Conservation (phyloP, 257 asterid species). For the Nicotiana sylvestris region DNA sequence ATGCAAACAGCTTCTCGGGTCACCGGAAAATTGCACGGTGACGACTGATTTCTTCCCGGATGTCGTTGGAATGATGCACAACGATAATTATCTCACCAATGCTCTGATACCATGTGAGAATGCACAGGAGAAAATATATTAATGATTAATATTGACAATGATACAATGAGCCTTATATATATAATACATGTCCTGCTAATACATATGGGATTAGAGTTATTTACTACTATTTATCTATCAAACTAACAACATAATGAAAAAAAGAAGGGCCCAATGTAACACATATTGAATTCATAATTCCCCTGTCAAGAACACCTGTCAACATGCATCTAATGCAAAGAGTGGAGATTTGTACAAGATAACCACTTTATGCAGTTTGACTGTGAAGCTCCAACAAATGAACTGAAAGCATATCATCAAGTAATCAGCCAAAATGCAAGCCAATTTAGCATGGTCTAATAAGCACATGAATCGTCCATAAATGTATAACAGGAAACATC, state of each 20-base stretch:
- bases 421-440: background rate
- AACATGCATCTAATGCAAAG: background rate
- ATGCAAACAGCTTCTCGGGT: too few species aligned
- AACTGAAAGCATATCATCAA: background rate
- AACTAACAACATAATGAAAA: background rate
- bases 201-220: too few species aligned
- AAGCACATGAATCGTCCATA: background rate
- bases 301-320: background rate
- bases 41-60: too few species aligned
- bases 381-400: background rate
- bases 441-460: background rate
- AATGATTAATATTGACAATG: too few species aligned
- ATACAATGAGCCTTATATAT: too few species aligned
- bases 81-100: too few species aligned
- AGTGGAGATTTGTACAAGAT: background rate
- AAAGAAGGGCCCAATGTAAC: background rate
- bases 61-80: too few species aligned
- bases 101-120: too few species aligned
- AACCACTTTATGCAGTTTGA: background rate
- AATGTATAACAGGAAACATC: background rate
- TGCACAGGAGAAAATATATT: too few species aligned
- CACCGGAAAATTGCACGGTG: too few species aligned
- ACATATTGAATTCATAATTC: background rate
- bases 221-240: too few species aligned
- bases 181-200: too few species aligned